Base-by-base conservation (phyloP, 352 stramenopile genomes). In the Phytophthora fragariaefolia region DNA sequence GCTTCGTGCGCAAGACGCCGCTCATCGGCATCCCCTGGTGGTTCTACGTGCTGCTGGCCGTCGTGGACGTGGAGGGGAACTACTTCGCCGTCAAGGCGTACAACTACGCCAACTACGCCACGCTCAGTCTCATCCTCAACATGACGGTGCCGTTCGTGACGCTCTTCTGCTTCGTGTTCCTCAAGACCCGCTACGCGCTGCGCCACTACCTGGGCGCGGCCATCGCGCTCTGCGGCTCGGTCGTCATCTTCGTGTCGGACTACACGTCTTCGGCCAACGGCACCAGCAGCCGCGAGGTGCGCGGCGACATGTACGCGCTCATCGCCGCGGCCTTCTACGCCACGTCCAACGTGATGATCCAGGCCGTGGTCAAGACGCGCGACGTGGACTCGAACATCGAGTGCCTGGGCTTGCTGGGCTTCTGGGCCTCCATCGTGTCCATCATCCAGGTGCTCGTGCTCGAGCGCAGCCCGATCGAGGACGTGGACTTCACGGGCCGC, bases 61-160 rank as follows among this genome's bases (percentile, higher is more conserved):
- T 80, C 12, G 80, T 87, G 7, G 80, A 91, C 64, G 83, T 89
- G 36, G 79, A 91, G 62, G 83, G 66, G 69, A 89, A 91, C 77
- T 90, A 86, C 74, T 91, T 86, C 48, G 72, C 74, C 20, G 78
- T 91, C 66, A 87, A 89, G 65, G 80, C 80, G 13, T 89, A 85
- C 77, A 86, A 86, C 62, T 87, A 85, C 72, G 77, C 79, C 66
- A 90, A 90, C 70, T 90, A 87, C 68, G 79, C 82, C 8, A 85
- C 80, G 32, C 77, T 86, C 30, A 82, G 79, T 15, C 71, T 89
- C 58, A 74, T 91, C 49, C 69, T 91, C 34, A 89, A 91, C 71
- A 77, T 85, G 64, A 90, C 83, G 17, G 77, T 91, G 60, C 80
- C 80, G 17, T 88, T 91, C 65, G 78, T 83, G 22, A 90, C 76